Evolutionary conservation across 495 filamentous ascomycete species (phyloP).

Genomic region (Daldinia decipiens): DNA sequence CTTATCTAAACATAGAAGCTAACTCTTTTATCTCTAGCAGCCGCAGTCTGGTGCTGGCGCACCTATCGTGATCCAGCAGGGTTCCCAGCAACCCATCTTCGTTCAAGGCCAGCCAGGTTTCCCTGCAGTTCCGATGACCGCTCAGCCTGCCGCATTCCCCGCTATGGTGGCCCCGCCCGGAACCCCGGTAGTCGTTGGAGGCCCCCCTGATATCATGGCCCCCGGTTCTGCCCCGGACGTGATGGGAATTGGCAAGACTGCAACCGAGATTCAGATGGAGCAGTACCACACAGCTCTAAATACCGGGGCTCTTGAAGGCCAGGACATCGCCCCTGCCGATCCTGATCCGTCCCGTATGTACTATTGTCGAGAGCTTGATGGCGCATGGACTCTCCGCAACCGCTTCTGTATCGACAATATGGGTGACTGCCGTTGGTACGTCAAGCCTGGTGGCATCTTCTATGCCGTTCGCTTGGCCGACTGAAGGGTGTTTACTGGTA

Average conservation of each 20-base stretch:
- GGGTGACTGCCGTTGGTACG: slow-evolving; percentile 60
- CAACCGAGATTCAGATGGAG: slow-evolving; percentile 51
- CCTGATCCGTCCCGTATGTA: slow-evolving; percentile 63
- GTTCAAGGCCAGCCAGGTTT: slow-evolving; percentile 21
- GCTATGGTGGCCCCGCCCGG: slow-evolving; percentile 17
- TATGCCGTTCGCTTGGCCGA: slow-evolving; percentile 59
- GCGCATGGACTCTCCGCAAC: slow-evolving; percentile 57
- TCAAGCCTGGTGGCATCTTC: slow-evolving; percentile 57
- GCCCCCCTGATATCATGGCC: neutral
- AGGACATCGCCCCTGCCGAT: slow-evolving; percentile 64
- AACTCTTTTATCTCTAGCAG: slow-evolving; percentile 31
- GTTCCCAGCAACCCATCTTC: slow-evolving; percentile 30
- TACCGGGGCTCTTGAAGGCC: slow-evolving; percentile 55
- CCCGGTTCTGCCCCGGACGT: slow-evolving; percentile 44
- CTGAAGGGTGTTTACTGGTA: slow-evolving; percentile 24
- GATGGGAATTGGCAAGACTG: slow-evolving; percentile 54
- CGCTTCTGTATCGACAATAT: slow-evolving; percentile 62
- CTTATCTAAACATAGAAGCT: slow-evolving; percentile 32
- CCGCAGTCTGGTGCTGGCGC: slow-evolving; percentile 20
- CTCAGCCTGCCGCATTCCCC: slow-evolving; percentile 26
- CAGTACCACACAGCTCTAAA: slow-evolving; percentile 53
- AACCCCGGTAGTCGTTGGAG: neutral
- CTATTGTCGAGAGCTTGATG: slow-evolving; percentile 60
- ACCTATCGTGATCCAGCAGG: slow-evolving; percentile 36
- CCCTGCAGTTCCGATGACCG: slow-evolving; percentile 10